These are phyloP conservation scores for Moniliella sp. DNA, from an alignment of 1,284 basidiomycete genomes.

Conservation along the genomic window DNA sequence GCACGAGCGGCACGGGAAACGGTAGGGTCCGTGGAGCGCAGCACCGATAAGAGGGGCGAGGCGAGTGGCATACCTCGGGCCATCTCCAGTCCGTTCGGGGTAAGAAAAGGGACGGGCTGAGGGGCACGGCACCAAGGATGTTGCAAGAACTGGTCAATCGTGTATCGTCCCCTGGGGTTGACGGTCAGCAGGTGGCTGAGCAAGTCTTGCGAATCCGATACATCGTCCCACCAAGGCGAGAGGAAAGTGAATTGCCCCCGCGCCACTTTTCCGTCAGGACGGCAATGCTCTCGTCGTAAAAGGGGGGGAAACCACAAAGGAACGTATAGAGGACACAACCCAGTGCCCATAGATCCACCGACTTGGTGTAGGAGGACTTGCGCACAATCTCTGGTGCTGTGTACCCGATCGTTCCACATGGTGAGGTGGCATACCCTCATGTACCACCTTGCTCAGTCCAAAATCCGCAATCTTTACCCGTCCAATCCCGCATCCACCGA, in stretches of 20 bases:
- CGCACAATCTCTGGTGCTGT: slow-evolving; percentile 98
- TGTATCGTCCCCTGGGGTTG: slow-evolving; percentile 79
- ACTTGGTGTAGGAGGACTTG: slow-evolving; percentile 91
- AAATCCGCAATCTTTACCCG: slow-evolving; percentile 98
- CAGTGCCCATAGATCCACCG: slow-evolving; percentile 99
- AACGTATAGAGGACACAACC: slow-evolving; percentile 94
- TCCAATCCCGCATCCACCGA: slow-evolving; percentile 90
- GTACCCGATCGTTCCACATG: slow-evolving; percentile 95
- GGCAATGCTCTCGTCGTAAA: slow-evolving; percentile 97
- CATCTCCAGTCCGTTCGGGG: slow-evolving; percentile 20
- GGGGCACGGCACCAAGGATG: slow-evolving; percentile 73
- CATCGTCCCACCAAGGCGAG: slow-evolving; percentile 98
- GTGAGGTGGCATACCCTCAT: slow-evolving; percentile 98
- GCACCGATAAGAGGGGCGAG: slow-evolving; percentile 73
- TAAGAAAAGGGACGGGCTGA: slow-evolving; percentile 21
- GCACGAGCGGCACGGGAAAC: no score
- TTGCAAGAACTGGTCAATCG: slow-evolving; percentile 86
- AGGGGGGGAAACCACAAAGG: slow-evolving; percentile 79
- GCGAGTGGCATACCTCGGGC: slow-evolving; percentile 48
- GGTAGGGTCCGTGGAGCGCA: slow-evolving; percentile 51
- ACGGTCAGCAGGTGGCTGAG: slow-evolving; percentile 86
- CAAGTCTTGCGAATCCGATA: slow-evolving; percentile 71
- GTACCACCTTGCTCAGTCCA: slow-evolving; percentile 88
- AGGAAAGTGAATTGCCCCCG: slow-evolving; percentile 92
- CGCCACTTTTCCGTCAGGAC: slow-evolving; percentile 96